phyloP scores from a whole-genome alignment of 257 asterid genomes.

The Gynochthodes officinalis region DNA sequence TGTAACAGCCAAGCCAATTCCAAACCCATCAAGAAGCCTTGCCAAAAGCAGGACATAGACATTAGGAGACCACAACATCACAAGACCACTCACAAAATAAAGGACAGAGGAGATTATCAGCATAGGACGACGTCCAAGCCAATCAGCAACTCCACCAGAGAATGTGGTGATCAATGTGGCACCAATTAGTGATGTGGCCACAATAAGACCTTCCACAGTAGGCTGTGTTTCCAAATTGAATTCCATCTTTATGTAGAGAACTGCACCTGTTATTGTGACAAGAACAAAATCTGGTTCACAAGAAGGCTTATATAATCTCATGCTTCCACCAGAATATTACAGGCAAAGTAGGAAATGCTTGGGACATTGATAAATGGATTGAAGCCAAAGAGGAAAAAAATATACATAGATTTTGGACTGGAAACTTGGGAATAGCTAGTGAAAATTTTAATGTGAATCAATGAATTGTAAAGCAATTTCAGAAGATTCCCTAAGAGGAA shows the following conservation, averaged over 20 bases:
- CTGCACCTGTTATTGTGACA: conserved; percentile 35
- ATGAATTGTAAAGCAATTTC: background rate
- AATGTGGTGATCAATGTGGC: conserved; percentile 51
- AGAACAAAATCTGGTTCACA: background rate
- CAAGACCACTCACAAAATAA: conserved; percentile 45
- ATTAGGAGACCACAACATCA: conserved; percentile 71
- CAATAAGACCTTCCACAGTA: conserved; percentile 55
- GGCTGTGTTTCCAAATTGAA: conserved; percentile 52
- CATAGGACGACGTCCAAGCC: conserved; percentile 61
- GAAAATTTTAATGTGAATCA: too few species aligned
- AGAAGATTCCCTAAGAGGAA: background rate
- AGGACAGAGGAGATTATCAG: conserved; percentile 48
- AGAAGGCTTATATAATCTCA: too few species aligned
- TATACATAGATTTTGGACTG: background rate
- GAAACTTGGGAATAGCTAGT: background rate
- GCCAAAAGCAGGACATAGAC: conserved; percentile 50
- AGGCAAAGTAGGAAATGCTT: background rate
- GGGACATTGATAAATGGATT: background rate
- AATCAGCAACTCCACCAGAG: conserved; percentile 54
- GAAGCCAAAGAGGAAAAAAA: background rate
- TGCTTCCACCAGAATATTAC: background rate
- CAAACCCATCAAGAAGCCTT: conserved; percentile 63
- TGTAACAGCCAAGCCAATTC: conserved; percentile 59
- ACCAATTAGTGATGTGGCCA: conserved; percentile 63
- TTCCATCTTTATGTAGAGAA: conserved; percentile 51